Percentiles rank a stretch among this genome's conserved stretches.
phyloP scores from a whole-genome alignment of 169 alveolate species.

The Eimeria sp. region DNA sequence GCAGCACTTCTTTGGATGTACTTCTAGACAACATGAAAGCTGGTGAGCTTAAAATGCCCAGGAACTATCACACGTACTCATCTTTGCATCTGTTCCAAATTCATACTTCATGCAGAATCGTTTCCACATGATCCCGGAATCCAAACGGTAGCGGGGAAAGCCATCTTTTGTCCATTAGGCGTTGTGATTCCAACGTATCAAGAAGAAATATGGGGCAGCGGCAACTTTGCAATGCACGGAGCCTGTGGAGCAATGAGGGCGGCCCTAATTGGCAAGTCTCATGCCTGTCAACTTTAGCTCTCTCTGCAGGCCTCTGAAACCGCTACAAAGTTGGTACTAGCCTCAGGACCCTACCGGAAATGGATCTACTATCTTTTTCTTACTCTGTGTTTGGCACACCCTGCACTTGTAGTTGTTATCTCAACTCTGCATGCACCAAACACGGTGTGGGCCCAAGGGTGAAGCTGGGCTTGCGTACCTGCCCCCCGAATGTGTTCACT shows the following conservation, averaged over 20 bases:
- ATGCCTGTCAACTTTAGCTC: background rate
- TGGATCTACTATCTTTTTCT: background rate
- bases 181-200: slow-evolving; percentile 38
- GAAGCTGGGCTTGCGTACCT: background rate
- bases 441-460: background rate
- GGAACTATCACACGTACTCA: background rate
- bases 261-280: slow-evolving; percentile 62
- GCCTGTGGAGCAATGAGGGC: slow-evolving; percentile 64
- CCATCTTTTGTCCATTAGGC: slow-evolving; percentile 22
- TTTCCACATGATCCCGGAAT: background rate
- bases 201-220: slow-evolving; percentile 70
- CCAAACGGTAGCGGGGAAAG: background rate
- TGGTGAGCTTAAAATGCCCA: slow-evolving; percentile 14
- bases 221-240: slow-evolving; percentile 63
- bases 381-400: background rate
- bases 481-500: background rate
- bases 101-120: background rate
- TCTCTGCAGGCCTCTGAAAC: background rate
- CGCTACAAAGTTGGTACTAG: background rate
- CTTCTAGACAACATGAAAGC: slow-evolving; percentile 65
- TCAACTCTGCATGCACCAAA: background rate
- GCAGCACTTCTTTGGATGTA: slow-evolving; percentile 48
- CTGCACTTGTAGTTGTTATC: background rate
- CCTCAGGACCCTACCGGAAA: background rate
- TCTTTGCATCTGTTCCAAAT: background rate